Percentiles rank a stretch among this genome's conserved stretches.
Evolutionary conservation across 228 moss, liverwort and hornwort genomes (phyloP).

Genomic region (Sphagnum fallax): DNA sequence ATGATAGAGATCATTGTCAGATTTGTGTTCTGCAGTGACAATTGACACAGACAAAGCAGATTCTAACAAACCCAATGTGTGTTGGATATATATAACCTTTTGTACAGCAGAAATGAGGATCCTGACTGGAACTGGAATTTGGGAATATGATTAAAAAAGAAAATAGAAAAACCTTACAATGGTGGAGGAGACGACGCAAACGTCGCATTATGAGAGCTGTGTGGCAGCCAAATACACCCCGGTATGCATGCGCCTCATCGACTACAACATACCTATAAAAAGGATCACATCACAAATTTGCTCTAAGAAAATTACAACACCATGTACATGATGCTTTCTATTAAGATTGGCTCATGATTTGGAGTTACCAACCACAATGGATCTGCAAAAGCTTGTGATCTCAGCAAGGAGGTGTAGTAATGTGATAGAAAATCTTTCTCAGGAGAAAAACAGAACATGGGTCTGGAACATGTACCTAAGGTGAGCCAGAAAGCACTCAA

Average conservation of each 20-base stretch:
- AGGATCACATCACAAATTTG: too few relatives aligned
- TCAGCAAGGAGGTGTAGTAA: too few relatives aligned
- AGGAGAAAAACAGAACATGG: too few relatives aligned
- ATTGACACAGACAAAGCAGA: background rate
- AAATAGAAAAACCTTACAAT: constrained; percentile 32
- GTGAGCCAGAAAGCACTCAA: constrained; percentile 65
- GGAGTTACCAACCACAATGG: too few relatives aligned
- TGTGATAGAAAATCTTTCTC: too few relatives aligned
- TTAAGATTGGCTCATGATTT: too few relatives aligned
- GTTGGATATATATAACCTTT: background rate
- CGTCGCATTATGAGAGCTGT: constrained; percentile 82
- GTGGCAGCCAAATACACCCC: constrained; percentile 93
- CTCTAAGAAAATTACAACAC: too few relatives aligned
- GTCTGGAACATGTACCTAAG: constrained; percentile 43
- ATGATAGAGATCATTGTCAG: background rate
- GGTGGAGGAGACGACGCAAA: constrained; percentile 67
- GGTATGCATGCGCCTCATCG: constrained; percentile 94
- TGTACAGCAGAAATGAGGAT: background rate
- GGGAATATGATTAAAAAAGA: background rate
- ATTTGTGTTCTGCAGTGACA: background rate
- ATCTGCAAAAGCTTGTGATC: too few relatives aligned
- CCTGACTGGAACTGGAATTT: background rate
- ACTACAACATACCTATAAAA: constrained; percentile 75
- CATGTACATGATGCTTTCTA: too few relatives aligned
- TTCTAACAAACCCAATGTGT: background rate